A percentile compares a stretch with the other conserved stretches of the same genome.
phyloP scores from a whole-genome alignment of 345 rosid genomes.

The Schrenkiella parvula region DNA sequence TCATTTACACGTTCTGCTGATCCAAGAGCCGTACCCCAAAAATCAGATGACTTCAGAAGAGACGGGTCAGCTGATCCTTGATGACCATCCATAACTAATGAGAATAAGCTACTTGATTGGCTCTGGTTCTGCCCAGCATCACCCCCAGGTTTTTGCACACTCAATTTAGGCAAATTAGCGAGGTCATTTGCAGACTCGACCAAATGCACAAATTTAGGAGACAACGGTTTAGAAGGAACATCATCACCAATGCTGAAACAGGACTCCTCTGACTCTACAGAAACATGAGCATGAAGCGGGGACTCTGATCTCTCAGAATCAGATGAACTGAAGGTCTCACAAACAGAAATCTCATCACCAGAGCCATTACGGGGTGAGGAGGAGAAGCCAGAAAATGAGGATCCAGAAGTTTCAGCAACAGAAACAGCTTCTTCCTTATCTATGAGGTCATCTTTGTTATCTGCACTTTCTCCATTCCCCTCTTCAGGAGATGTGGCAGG shows the following conservation, averaged over 20 bases:
- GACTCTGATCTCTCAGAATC: conserved; percentile 53
- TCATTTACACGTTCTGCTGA: conserved; percentile 28
- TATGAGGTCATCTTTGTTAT: conserved; percentile 39
- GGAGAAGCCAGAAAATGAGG: conserved; percentile 78
- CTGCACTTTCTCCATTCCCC: conserved; percentile 34
- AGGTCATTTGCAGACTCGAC: conserved; percentile 52
- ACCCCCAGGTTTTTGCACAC: conserved; percentile 30
- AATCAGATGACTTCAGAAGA: conserved; percentile 40
- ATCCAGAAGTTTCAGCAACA: conserved; percentile 49
- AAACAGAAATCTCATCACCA: conserved; percentile 66
- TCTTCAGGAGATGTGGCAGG: conserved; percentile 36
- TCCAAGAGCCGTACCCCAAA: conserved; percentile 57
- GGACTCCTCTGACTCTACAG: conserved; percentile 35
- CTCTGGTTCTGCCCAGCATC: conserved; percentile 29
- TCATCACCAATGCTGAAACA: conserved; percentile 31
- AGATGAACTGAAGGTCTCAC: conserved; percentile 61
- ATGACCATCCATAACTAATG: conserved; percentile 12
- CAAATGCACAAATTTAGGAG: conserved; percentile 74
- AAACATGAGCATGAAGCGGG: conserved; percentile 34
- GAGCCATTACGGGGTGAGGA: conserved; percentile 51
- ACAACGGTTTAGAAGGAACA: conserved; percentile 42
- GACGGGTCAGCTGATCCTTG: conserved; percentile 34
- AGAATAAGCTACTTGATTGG: conserved; percentile 27
- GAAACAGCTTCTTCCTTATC: conserved; percentile 45
- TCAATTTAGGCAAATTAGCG: conserved; percentile 29